Conservation (phyloP, 305 asterid species). For the Andrographis paniculata region DNA sequence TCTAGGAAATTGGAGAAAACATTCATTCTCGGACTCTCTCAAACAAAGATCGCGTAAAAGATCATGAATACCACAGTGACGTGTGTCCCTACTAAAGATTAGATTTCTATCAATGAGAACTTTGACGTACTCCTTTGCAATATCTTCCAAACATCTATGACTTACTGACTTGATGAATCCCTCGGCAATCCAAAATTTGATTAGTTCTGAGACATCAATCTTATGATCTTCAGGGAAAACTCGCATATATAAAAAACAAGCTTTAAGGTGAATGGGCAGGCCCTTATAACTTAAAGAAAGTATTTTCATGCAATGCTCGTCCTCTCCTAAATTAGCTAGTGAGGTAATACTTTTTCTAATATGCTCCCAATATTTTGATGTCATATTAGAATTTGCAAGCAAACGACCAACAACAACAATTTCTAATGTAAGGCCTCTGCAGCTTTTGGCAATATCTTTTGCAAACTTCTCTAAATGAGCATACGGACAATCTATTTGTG, state of each 20-base stretch:
- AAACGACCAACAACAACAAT: not conserved
- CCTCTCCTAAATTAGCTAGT: not conserved
- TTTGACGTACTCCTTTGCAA: not conserved
- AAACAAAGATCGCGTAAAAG: not conserved
- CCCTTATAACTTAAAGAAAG: not conserved
- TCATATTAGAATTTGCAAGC: constrained; percentile 6
- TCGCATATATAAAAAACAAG: not conserved
- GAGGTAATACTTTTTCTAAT: not conserved
- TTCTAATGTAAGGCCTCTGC: constrained; percentile 1
- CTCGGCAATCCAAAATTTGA: not conserved
- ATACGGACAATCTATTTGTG: not conserved
- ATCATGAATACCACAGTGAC: not conserved
- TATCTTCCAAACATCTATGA: not conserved
- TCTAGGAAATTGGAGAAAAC: not conserved
- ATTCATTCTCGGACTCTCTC: not conserved
- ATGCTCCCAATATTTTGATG: not conserved
- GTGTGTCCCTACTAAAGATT: not conserved
- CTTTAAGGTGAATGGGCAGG: constrained; percentile 5
- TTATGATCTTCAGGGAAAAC: not conserved
- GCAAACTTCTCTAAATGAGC: not conserved
- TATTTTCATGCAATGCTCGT: not conserved
- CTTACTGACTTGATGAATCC: not conserved
- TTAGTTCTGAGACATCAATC: not conserved
- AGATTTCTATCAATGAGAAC: constrained; percentile 4
- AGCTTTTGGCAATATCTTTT: not conserved